Percentiles rank a stretch among this genome's conserved stretches.
Conservation (phyloP, 805 yeast genomes). For the Saccharomycopsis microspora region DNA sequence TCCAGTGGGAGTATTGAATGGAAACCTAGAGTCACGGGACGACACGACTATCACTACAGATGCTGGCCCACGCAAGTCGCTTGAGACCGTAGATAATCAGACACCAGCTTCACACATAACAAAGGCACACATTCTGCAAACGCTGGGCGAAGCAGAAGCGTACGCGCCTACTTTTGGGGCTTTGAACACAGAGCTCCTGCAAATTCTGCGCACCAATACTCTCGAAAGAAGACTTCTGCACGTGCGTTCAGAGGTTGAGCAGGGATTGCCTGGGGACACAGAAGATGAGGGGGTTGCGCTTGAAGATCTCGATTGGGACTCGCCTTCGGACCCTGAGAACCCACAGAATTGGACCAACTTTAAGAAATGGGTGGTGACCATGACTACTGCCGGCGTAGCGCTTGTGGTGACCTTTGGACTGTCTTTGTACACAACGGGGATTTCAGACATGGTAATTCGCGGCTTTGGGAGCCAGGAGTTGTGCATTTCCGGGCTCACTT, state of each 20-base stretch:
- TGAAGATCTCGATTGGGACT: conserved; percentile 43
- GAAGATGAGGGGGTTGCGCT: conserved; percentile 20
- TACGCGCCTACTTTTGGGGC: not conserved
- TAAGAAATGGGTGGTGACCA: conserved; percentile 56
- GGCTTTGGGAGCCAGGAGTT: conserved; percentile 50
- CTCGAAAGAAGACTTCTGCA: conserved; percentile 7
- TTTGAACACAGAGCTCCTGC: conserved; percentile 5
- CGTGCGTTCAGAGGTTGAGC: not conserved
- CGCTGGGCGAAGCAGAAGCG: too few relatives aligned
- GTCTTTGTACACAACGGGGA: conserved; percentile 57
- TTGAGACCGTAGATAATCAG: too few relatives aligned
- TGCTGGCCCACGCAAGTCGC: too few relatives aligned
- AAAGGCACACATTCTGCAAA: too few relatives aligned
- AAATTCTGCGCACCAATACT: conserved; percentile 1
- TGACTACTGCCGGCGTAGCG: conserved; percentile 54
- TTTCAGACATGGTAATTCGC: conserved; percentile 36
- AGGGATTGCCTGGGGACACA: not conserved
- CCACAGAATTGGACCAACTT: conserved; percentile 59
- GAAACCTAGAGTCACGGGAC: not conserved
- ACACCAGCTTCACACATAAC: too few relatives aligned
- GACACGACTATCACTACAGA: not conserved
- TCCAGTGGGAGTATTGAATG: not conserved
- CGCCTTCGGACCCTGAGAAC: conserved; percentile 46
- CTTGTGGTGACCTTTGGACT: conserved; percentile 67
- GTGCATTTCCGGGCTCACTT: conserved; percentile 56